Conservation (phyloP, 2,329 filamentous ascomycete species). For the Aspergillus latus region DNA sequence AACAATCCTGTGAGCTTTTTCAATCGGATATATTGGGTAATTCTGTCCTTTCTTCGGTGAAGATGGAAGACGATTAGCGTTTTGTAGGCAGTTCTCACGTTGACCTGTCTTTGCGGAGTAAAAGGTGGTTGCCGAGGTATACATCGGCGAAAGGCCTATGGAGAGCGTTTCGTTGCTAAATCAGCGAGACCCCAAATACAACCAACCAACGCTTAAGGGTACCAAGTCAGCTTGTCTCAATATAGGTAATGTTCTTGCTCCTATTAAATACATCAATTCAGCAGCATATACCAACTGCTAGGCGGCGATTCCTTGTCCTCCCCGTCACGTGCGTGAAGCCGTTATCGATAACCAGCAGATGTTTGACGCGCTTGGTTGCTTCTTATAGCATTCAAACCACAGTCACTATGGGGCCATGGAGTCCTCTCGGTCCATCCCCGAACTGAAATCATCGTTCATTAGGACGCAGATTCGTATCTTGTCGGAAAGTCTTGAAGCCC, state of each 20-base stretch:
- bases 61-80: too few relatives aligned
- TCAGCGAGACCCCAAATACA: neutral
- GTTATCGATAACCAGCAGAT: constrained; percentile 18
- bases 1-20: neutral
- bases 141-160: constrained; percentile 3
- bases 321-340: constrained; percentile 16
- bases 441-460: constrained; percentile 54
- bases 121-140: constrained; percentile 13
- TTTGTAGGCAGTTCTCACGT: neutral
- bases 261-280: too few relatives aligned
- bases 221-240: too few relatives aligned
- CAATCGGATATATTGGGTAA: neutral
- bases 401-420: constrained; percentile 36
- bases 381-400: neutral
- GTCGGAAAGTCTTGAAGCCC: constrained; percentile 49
- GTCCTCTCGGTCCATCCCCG: constrained; percentile 47
- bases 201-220: too few relatives aligned
- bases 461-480: constrained; percentile 53
- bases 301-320: neutral
- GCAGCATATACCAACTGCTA: too few relatives aligned
- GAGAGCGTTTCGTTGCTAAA: neutral
- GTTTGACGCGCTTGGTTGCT: neutral
- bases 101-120: constrained; percentile 11
- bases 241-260: too few relatives aligned
- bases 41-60: too few relatives aligned